Conservation (phyloP, 805 yeast species). For the Barnettozyma californica region DNA sequence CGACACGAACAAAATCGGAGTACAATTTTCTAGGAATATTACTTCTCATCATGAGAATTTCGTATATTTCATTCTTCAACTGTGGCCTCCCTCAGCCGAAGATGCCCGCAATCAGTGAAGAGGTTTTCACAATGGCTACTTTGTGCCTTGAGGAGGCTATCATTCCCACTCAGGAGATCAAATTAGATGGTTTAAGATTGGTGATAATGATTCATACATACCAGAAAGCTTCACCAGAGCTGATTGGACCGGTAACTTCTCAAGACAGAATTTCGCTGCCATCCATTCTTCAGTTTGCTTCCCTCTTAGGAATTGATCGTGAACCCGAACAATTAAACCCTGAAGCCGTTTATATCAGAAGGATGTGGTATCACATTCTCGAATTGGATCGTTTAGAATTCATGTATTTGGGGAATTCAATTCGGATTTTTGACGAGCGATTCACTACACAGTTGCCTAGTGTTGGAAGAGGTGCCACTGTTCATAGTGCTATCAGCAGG, state of each 20-base stretch:
- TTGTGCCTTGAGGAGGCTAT: slow-evolving; percentile 1
- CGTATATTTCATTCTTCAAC: slow-evolving; percentile 1
- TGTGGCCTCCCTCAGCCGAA: background rate
- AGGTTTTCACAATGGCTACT: background rate
- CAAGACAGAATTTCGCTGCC: background rate
- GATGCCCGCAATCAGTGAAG: background rate
- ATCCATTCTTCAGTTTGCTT: background rate
- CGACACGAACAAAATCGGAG: background rate
- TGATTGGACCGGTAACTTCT: background rate
- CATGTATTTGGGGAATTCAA: slow-evolving; percentile 1
- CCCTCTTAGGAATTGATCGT: background rate
- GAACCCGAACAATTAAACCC: background rate
- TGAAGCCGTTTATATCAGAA: background rate
- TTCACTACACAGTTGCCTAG: slow-evolving; percentile 1
- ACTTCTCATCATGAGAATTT: background rate
- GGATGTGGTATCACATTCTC: slow-evolving; percentile 1
- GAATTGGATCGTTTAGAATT: background rate
- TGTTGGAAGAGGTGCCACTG: background rate
- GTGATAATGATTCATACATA: background rate
- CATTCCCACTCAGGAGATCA: background rate
- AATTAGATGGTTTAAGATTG: background rate
- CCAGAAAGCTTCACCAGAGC: background rate
- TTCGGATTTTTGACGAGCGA: background rate
- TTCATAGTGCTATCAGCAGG: background rate
- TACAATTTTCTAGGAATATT: background rate